A percentile compares a stretch with the other conserved stretches of the same genome.
Conservation (phyloP, 148 eudicot genomes). For the Heliosperma pusillum region DNA sequence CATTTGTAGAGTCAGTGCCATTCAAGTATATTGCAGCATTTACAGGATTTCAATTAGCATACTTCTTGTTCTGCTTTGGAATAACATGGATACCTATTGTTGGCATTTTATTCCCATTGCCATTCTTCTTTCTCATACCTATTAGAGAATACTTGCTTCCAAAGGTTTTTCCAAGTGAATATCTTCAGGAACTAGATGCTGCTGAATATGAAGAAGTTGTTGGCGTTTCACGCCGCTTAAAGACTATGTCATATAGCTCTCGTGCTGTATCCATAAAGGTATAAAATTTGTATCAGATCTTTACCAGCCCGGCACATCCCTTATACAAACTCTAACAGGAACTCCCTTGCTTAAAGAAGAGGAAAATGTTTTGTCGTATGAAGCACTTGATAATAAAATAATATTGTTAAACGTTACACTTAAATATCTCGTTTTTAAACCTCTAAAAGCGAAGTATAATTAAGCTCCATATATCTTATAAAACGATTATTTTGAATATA, state of each 20-base stretch:
- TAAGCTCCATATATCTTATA: too few species aligned
- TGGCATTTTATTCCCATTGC: constrained; percentile 63
- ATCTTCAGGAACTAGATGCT: constrained; percentile 64
- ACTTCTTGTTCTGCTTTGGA: constrained; percentile 62
- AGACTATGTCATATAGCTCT: constrained; percentile 26
- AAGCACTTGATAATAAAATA: too few species aligned
- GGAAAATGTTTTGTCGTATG: too few species aligned
- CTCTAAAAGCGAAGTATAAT: too few species aligned
- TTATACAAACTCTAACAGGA: background rate
- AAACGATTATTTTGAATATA: too few species aligned
- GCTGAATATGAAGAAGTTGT: constrained; percentile 67
- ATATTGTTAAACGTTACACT: too few species aligned
- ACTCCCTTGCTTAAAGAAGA: background rate
- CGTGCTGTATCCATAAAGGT: constrained; percentile 36
- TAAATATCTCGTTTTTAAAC: too few species aligned
- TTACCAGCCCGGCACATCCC: background rate
- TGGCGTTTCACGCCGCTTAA: constrained; percentile 33
- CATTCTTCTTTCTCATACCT: constrained; percentile 55
- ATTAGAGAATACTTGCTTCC: constrained; percentile 53
- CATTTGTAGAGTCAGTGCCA: constrained; percentile 66
- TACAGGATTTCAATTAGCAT: constrained; percentile 50
- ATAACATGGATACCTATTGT: constrained; percentile 69
- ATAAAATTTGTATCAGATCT: background rate
- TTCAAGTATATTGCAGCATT: constrained; percentile 55
- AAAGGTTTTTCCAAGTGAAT: constrained; percentile 38